These are phyloP conservation scores for Trichoderma erinaceum DNA, from an alignment of 495 filamentous ascomycete genomes.

Conservation along the genomic window DNA sequence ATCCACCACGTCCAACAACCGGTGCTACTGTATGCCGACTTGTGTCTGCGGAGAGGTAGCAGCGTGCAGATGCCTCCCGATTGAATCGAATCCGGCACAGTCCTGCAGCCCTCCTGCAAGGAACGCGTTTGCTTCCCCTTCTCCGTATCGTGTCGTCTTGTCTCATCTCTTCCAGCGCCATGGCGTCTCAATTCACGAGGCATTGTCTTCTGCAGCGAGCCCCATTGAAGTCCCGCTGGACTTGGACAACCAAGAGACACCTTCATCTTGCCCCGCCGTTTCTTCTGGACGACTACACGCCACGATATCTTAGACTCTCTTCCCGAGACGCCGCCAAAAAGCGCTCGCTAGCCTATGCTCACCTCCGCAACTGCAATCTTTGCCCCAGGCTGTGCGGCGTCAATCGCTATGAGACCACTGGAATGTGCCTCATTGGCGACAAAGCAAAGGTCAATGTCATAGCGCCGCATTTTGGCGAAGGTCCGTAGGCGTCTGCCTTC, in stretches of 20 bases:
- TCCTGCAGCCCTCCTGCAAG: neutral
- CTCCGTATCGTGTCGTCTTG: no score
- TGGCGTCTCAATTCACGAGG: slow-evolving; percentile 1
- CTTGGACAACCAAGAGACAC: neutral
- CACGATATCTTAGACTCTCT: slow-evolving; percentile 57
- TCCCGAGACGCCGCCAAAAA: slow-evolving; percentile 56
- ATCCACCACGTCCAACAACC: no score
- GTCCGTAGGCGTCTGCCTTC: slow-evolving; percentile 25
- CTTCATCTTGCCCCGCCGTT: slow-evolving; percentile 72
- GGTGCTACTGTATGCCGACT: no score
- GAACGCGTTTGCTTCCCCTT: neutral
- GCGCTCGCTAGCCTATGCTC: slow-evolving; percentile 58
- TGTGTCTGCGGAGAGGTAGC: no score
- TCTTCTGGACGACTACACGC: slow-evolving; percentile 66
- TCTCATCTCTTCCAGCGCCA: neutral
- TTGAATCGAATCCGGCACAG: neutral
- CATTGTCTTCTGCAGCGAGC: slow-evolving; percentile 2
- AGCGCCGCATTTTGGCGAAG: slow-evolving; percentile 66
- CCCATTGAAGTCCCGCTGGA: neutral
- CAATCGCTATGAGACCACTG: slow-evolving; percentile 65
- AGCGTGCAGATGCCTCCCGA: no score
- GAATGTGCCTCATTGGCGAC: slow-evolving; percentile 66
- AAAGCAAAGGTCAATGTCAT: slow-evolving; percentile 70
- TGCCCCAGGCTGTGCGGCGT: slow-evolving; percentile 68
- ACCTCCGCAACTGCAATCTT: slow-evolving; percentile 67